These are phyloP conservation scores for Ulvella scutata DNA, from an alignment of 139 green algal species.

Conservation along the genomic window DNA sequence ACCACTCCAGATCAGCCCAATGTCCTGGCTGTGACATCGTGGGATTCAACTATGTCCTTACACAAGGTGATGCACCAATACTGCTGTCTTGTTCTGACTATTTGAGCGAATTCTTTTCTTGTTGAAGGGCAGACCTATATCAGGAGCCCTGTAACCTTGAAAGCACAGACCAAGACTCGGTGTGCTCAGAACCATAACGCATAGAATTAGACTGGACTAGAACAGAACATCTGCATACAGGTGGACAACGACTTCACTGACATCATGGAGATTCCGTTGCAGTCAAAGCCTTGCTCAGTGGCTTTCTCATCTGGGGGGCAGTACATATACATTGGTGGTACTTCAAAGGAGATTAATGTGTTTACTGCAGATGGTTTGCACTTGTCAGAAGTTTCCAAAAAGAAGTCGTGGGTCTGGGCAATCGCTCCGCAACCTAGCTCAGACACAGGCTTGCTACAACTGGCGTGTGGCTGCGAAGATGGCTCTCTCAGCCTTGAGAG, in stretches of 20 bases:
- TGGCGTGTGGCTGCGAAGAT: slow-evolving; percentile 55
- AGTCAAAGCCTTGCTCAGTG: slow-evolving; percentile 38
- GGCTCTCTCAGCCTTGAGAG: slow-evolving; percentile 53
- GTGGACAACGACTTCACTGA: background rate
- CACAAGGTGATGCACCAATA: too few species aligned
- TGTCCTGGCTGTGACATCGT: slow-evolving; percentile 44
- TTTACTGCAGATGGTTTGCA: slow-evolving; percentile 45
- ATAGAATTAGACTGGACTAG: too few species aligned
- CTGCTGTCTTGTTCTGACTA: too few species aligned
- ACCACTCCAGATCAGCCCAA: slow-evolving; percentile 6
- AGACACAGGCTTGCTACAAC: slow-evolving; percentile 39
- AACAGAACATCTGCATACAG: too few species aligned
- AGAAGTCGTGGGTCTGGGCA: slow-evolving; percentile 50
- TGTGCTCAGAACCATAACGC: too few species aligned
- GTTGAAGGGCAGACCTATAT: too few species aligned
- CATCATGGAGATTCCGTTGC: slow-evolving; percentile 10
- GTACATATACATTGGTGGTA: slow-evolving; percentile 44
- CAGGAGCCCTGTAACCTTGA: too few species aligned
- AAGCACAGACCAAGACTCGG: too few species aligned
- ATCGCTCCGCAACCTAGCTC: slow-evolving; percentile 14
- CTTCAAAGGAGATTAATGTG: slow-evolving; percentile 40
- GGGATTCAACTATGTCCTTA: slow-evolving; percentile 55
- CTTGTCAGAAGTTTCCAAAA: slow-evolving; percentile 35
- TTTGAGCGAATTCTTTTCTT: too few species aligned
- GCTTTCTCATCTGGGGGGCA: slow-evolving; percentile 40